Conservation (phyloP, 2,329 filamentous ascomycete genomes). For the Trichophyton rubrum region DNA sequence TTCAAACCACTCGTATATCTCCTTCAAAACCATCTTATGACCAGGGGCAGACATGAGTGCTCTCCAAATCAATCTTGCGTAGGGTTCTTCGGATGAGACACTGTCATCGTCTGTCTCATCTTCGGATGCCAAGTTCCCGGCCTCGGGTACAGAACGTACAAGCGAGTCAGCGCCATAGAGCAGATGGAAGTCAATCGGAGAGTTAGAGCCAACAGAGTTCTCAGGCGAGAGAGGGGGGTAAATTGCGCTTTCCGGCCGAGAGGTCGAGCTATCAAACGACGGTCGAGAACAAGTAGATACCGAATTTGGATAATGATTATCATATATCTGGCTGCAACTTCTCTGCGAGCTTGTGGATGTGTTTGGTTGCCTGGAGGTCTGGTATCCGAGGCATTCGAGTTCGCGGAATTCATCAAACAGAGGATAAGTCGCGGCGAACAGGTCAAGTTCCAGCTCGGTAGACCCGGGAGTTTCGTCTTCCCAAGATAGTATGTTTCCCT, state of each 20-base stretch:
- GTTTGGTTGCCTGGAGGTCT: not conserved
- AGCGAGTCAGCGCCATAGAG: not conserved
- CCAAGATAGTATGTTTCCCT: not conserved
- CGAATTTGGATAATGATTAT: not conserved
- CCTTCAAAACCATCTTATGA: constrained; percentile 64
- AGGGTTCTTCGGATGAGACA: constrained; percentile 46
- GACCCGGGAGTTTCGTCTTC: not conserved
- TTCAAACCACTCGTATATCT: constrained; percentile 84
- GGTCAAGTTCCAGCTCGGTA: not conserved
- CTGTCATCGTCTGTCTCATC: constrained; percentile 13
- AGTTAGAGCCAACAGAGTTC: constrained; percentile 11
- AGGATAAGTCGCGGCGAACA: not conserved
- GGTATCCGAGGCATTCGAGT: not conserved
- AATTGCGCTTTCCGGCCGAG: constrained; percentile 8
- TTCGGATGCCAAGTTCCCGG: constrained; percentile 2
- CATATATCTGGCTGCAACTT: not conserved
- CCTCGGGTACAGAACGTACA: constrained; percentile 9
- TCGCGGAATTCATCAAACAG: not conserved
- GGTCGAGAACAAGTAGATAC: not conserved
- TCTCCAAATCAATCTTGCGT: constrained; percentile 67
- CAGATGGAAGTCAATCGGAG: constrained; percentile 7
- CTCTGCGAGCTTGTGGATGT: not conserved
- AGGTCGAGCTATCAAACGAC: not conserved
- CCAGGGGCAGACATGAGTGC: constrained; percentile 57
- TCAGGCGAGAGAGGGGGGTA: constrained; percentile 10